Percentiles rank a stretch among this genome's conserved stretches.
Evolutionary conservation across 1,284 basidiomycete species (phyloP).

Genomic region (Papiliotrema terrestris): DNA sequence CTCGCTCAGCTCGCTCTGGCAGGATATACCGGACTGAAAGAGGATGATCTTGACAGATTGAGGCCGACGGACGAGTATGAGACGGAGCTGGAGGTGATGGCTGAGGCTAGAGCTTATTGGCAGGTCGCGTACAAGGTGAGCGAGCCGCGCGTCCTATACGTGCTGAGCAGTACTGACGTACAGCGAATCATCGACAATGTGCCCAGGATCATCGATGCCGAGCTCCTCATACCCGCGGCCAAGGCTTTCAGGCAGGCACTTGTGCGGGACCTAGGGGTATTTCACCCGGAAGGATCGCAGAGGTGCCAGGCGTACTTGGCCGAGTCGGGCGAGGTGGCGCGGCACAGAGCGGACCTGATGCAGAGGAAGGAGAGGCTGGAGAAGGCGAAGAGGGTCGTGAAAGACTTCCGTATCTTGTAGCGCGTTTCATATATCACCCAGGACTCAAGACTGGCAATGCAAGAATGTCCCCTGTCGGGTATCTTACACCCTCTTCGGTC

Average conservation of each 20-base stretch:
- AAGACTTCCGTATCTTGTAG: no score
- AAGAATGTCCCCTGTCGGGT: no score
- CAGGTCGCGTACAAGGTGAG: slow-evolving; percentile 16
- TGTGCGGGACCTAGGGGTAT: neutral
- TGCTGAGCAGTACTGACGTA: no score
- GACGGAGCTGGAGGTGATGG: slow-evolving; percentile 10
- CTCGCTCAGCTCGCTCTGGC: neutral
- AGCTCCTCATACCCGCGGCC: slow-evolving; percentile 3
- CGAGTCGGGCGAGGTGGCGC: neutral
- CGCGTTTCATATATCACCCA: no score
- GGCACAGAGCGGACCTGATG: slow-evolving; percentile 1
- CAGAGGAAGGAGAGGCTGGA: neutral
- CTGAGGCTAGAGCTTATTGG: slow-evolving; percentile 9
- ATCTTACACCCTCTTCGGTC: no score
- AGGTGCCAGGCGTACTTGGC: neutral
- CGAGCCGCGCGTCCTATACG: neutral
- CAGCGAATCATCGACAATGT: slow-evolving; percentile 13
- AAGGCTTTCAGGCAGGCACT: neutral
- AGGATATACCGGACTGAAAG: neutral
- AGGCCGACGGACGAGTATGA: neutral
- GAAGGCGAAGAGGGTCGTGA: slow-evolving; percentile 6
- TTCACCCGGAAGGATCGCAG: neutral
- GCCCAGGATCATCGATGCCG: slow-evolving; percentile 7
- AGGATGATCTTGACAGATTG: slow-evolving; percentile 3
- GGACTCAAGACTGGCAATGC: no score